Evolutionary conservation across 495 filamentous ascomycete genomes (phyloP).

Genomic region (Aspergillus sclerotiicarbonarius): DNA sequence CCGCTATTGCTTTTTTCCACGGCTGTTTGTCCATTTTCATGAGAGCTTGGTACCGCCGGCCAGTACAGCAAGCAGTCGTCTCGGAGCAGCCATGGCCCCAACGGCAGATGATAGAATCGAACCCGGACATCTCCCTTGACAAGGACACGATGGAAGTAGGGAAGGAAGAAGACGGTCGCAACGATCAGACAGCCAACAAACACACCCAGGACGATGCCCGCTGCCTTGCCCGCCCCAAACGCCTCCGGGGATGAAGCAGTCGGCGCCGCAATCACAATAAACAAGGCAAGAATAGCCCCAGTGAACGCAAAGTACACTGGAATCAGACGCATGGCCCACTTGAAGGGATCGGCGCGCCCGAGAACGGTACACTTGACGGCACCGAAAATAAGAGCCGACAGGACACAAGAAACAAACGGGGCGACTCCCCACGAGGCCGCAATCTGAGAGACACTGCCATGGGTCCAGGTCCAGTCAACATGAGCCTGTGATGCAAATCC

Average conservation of each 20-base stretch:
- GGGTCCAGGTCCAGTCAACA: slow-evolving; percentile 55
- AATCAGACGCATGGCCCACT: slow-evolving; percentile 54
- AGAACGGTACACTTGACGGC: slow-evolving; percentile 64
- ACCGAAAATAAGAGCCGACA: slow-evolving; percentile 62
- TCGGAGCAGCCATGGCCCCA: slow-evolving; percentile 40
- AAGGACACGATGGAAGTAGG: too few relatives aligned
- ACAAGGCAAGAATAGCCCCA: slow-evolving; percentile 59
- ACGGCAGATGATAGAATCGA: slow-evolving; percentile 54
- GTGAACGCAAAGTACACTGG: slow-evolving; percentile 63
- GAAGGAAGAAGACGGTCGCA: slow-evolving; percentile 46
- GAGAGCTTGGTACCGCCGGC: slow-evolving; percentile 39
- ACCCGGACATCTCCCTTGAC: slow-evolving; percentile 56
- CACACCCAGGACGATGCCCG: slow-evolving; percentile 57
- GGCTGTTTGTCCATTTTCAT: slow-evolving; percentile 22
- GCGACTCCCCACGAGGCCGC: slow-evolving; percentile 64
- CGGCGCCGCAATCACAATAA: slow-evolving; percentile 51
- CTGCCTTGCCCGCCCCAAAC: slow-evolving; percentile 50
- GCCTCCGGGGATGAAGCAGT: slow-evolving; percentile 38
- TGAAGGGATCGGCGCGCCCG: slow-evolving; percentile 55
- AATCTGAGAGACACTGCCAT: slow-evolving; percentile 54
- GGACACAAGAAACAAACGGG: slow-evolving; percentile 55
- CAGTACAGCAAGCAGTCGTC: slow-evolving; percentile 36
- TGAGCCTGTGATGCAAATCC: slow-evolving; percentile 58
- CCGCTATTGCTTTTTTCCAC: slow-evolving; percentile 14
- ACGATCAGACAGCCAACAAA: slow-evolving; percentile 54